Conservation (phyloP, 2,329 filamentous ascomycete genomes). For the Pseudogymnoascus sp. region DNA sequence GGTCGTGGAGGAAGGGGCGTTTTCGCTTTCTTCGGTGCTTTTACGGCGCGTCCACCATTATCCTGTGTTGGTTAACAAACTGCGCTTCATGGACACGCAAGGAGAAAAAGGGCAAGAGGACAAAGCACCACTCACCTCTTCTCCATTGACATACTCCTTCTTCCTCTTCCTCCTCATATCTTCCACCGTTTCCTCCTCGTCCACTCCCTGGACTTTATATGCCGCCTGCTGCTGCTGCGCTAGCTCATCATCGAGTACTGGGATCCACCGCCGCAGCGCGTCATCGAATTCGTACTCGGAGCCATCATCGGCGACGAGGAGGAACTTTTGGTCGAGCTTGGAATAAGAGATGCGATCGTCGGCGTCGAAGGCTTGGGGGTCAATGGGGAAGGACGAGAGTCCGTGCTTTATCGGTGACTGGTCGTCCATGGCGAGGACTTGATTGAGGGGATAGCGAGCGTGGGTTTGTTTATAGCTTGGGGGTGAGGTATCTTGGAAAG, state of each 20-base stretch:
- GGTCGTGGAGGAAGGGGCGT: conserved; percentile 37
- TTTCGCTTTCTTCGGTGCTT: conserved; percentile 29
- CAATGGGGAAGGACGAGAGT: conserved; percentile 23
- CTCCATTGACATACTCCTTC: conserved; percentile 38
- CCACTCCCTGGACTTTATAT: conserved; percentile 51
- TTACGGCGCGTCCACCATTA: conserved; percentile 26
- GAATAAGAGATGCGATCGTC: conserved; percentile 83
- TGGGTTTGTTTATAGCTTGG: not conserved
- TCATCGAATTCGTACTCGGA: conserved; percentile 77
- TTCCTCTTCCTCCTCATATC: conserved; percentile 43
- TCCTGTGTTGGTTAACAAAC: conserved; percentile 16
- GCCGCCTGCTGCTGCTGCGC: conserved; percentile 52
- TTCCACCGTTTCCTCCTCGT: conserved; percentile 44
- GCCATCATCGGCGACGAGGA: conserved; percentile 76
- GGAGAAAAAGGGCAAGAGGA: not conserved
- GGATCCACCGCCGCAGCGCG: conserved; percentile 65
- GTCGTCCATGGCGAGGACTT: not conserved
- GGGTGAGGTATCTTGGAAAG: not conserved
- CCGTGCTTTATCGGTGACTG: not conserved
- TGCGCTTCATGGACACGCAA: not conserved
- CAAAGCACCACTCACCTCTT: conserved; percentile 37
- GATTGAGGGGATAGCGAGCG: not conserved
- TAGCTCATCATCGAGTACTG: conserved; percentile 53
- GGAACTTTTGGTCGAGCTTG: conserved; percentile 70
- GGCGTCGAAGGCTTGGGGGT: conserved; percentile 47